A percentile compares a stretch with the other conserved stretches of the same genome.
Evolutionary conservation across 345 rosid genomes (phyloP).

Genomic region (Syzygium aqueum): DNA sequence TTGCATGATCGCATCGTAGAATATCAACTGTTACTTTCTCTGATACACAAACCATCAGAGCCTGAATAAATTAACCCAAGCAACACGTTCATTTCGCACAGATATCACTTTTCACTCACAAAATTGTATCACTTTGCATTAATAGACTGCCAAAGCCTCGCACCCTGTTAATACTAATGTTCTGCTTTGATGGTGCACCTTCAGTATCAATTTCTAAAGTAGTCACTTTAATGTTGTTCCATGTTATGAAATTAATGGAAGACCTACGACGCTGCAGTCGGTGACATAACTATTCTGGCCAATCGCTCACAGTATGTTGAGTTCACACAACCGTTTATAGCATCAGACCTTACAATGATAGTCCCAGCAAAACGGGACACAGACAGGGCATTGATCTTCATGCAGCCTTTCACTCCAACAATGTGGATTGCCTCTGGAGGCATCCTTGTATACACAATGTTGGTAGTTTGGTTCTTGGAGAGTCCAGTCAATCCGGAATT

Average conservation of each 20-base stretch:
- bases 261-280: constrained; percentile 36
- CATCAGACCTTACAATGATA: constrained; percentile 45
- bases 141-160: background rate
- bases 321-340: constrained; percentile 44
- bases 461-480: constrained; percentile 42
- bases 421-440: constrained; percentile 41
- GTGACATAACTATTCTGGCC: constrained; percentile 43
- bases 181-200: background rate
- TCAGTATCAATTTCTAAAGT: background rate
- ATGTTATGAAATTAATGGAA: background rate
- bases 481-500: constrained; percentile 25
- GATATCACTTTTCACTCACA: background rate
- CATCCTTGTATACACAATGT: constrained; percentile 31
- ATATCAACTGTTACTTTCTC: background rate
- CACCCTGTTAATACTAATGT: background rate
- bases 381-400: constrained; percentile 29
- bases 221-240: background rate
- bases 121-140: background rate
- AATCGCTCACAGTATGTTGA: constrained; percentile 22
- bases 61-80: background rate
- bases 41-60: background rate
- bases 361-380: constrained; percentile 11
- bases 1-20: background rate
- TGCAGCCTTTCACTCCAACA: constrained; percentile 33
- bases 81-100: background rate